phyloP scores from a whole-genome alignment of 1,139 yeast genomes.

The Debaryomyces psychrophilus region DNA sequence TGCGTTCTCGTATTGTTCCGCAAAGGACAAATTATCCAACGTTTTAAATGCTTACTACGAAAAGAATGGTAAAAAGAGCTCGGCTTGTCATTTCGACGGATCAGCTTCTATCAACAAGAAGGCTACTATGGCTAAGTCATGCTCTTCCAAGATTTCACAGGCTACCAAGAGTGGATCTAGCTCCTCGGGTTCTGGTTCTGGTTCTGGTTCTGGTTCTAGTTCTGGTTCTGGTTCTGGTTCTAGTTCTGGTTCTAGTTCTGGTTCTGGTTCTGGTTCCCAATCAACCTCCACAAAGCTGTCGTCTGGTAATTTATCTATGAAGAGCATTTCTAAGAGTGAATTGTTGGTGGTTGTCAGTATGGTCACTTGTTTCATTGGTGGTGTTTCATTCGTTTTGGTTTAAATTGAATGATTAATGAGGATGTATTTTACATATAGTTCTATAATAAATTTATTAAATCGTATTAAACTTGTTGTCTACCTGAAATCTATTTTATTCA shows the following conservation, averaged over 20 bases:
- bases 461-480: neutral
- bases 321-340: slow-evolving; percentile 33
- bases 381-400: slow-evolving; percentile 38
- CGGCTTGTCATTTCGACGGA: slow-evolving; percentile 48
- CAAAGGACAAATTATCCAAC: slow-evolving; percentile 44
- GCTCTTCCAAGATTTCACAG: slow-evolving; percentile 32
- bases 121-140: slow-evolving; percentile 33
- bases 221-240: slow-evolving; percentile 28
- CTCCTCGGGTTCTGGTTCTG: slow-evolving; percentile 27
- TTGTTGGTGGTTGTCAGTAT: slow-evolving; percentile 35
- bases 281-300: slow-evolving; percentile 27
- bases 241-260: slow-evolving; percentile 12
- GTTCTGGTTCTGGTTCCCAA: slow-evolving; percentile 28
- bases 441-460: slow-evolving; percentile 7
- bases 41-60: slow-evolving; percentile 45
- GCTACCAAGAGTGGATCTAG: slow-evolving; percentile 31
- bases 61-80: slow-evolving; percentile 26
- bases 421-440: slow-evolving; percentile 3
- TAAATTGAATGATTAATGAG: slow-evolving; percentile 6
- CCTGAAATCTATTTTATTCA: slow-evolving; percentile 17
- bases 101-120: slow-evolving; percentile 38
- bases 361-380: slow-evolving; percentile 42
- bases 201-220: slow-evolving; percentile 28
- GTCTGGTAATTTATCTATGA: slow-evolving; percentile 27
- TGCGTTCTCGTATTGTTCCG: slow-evolving; percentile 42